These are phyloP conservation scores for Solanum hybrid DNA, from an alignment of 305 asterid species.

Conservation along the genomic window DNA sequence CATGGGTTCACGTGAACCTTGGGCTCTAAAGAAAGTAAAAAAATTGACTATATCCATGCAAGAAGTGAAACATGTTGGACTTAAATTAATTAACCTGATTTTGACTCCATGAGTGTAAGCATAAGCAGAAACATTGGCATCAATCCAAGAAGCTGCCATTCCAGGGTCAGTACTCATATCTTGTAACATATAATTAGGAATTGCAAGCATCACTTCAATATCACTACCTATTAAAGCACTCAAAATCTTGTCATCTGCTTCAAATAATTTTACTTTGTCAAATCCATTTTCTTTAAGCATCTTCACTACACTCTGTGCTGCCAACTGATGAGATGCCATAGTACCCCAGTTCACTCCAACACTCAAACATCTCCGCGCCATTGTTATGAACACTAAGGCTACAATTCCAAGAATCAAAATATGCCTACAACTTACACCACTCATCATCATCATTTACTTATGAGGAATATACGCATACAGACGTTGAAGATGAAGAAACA, in stretches of 20 bases:
- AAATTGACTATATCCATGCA: not conserved
- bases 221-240: constrained; percentile 51
- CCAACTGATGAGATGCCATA: constrained; percentile 49
- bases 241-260: constrained; percentile 53
- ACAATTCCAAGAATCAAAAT: constrained; percentile 2
- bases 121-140: constrained; percentile 64
- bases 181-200: constrained; percentile 71
- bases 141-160: constrained; percentile 77
- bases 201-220: constrained; percentile 73
- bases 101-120: constrained; percentile 55
- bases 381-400: not conserved
- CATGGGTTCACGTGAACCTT: fast-evolving
- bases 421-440: not conserved
- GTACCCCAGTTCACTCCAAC: constrained; percentile 78
- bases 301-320: constrained; percentile 48
- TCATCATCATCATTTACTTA: not conserved
- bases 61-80: not conserved
- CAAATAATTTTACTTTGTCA: constrained; percentile 72
- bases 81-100: constrained; percentile 38
- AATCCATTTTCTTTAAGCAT: constrained; percentile 70
- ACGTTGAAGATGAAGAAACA: not conserved
- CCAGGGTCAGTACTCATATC: constrained; percentile 50
- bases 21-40: not conserved
- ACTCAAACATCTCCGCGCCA: constrained; percentile 14
- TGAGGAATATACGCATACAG: not conserved